A percentile compares a stretch with the other conserved stretches of the same genome.
Evolutionary conservation across 1,284 basidiomycete species (phyloP).

Genomic region (Cerrena zonata): DNA sequence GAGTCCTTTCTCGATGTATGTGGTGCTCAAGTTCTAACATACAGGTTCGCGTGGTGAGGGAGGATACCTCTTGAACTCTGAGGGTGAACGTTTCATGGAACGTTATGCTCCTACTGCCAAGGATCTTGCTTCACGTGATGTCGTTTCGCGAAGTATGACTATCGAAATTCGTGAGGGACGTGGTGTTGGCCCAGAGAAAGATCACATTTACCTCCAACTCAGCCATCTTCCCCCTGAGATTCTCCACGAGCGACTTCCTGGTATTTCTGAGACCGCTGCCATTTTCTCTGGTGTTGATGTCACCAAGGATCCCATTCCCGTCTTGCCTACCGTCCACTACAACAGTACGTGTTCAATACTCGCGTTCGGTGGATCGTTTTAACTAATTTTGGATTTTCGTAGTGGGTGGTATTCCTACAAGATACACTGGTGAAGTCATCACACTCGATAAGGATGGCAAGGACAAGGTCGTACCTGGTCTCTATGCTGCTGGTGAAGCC

Average conservation of each 20-base stretch:
- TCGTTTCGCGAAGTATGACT: slow-evolving; percentile 99
- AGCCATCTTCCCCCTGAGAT: slow-evolving; percentile 95
- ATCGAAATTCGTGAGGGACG: slow-evolving; percentile 98
- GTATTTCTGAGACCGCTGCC: slow-evolving; percentile 98
- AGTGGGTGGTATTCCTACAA: slow-evolving; percentile 99
- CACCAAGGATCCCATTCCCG: slow-evolving; percentile 98
- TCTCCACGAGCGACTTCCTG: slow-evolving; percentile 94
- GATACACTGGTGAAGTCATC: slow-evolving; percentile 95
- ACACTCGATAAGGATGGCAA: slow-evolving; percentile 83
- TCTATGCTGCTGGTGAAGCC: slow-evolving; percentile 98
- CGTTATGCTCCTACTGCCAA: slow-evolving; percentile 99
- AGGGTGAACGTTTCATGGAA: slow-evolving; percentile 99
- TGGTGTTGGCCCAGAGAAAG: slow-evolving; percentile 97
- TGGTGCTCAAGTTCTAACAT: slow-evolving; percentile 3
- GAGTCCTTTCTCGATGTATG: slow-evolving; percentile 1
- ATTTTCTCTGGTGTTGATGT: slow-evolving; percentile 99
- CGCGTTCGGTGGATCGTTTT: slow-evolving; percentile 4
- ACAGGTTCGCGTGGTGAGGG: slow-evolving; percentile 96
- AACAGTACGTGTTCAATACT: slow-evolving; percentile 60
- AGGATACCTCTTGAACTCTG: slow-evolving; percentile 96
- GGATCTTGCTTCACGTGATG: slow-evolving; percentile 98
- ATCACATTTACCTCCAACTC: slow-evolving; percentile 95
- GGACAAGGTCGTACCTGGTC: slow-evolving; percentile 91
- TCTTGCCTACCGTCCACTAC: slow-evolving; percentile 93
- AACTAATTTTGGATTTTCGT: neutral